Evolutionary conservation across 352 stramenopile genomes (phyloP), one percentile per base, ranked within the genome.

Genomic region (Globisporangium solare): DNA sequence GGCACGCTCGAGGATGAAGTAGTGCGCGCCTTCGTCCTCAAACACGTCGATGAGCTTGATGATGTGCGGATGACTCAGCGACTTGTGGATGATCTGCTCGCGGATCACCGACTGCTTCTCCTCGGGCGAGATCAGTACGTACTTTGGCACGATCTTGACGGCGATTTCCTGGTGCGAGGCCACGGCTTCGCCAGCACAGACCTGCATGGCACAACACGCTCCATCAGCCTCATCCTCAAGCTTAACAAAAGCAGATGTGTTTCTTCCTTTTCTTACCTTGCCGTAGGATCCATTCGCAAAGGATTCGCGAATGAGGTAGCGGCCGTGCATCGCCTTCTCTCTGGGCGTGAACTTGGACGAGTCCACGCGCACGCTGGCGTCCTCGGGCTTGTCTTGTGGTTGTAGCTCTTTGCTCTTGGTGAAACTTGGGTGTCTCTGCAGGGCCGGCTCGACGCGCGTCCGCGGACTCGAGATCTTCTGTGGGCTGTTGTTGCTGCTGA

Each of bases 81-180:
- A 70, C 58, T 77, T 73, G 60, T 90, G 79, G 46, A 90, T 90
- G 35, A 82, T 60, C 58, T 88, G 68, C 55, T 90, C 79, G 22
- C 77, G 77, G 18, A 90, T 76, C 51, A 90, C 79, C 10, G 74
- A 83, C 55, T 86, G 77, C 46, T 90, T 88, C 56, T 90, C 79
- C 41, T 90, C 79, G 1, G 66, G 53, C 1, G 79, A 86, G 45
- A 83, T 75, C 8, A 90, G 59, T 50, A 90, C 74, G 65, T 75
- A 75, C 64, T 90, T 90, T 39, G 79, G 79, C 37, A 90, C 75
- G 56, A 90, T 88, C 69, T 90, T 90, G 51, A 90, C 74, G 7
- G 79, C 79, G 15, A 90, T 68, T 55, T 80, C 67, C 32, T 83
- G 64, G 11, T 83, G 73, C 3, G 77, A 87, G 21, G 67, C 51